Base-by-base conservation (phyloP, 2,329 filamentous ascomycete species). In the Alternaria panax region DNA sequence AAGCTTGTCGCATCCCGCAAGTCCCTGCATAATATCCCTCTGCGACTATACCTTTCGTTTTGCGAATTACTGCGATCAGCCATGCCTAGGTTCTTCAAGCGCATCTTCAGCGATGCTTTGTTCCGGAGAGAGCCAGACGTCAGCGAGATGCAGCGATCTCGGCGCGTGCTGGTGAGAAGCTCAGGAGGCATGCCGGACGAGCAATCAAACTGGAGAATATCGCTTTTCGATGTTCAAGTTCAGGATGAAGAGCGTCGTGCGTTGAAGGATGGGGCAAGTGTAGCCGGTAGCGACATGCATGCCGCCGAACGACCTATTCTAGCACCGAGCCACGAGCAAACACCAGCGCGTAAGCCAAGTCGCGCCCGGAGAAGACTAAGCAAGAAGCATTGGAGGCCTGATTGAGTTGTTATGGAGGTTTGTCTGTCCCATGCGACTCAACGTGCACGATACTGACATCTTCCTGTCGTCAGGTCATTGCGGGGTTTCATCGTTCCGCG, bases 21-120 rank as follows among this genome's bases (percentile, higher is more conserved):
- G 34, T 50, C 42, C 43, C 42, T 43, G 54, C 54, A 50, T 54
- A 43, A 27, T 16, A 48, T 32, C 18, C 51, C 22, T 42, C 38
- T 51, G 45, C 57, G 27, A 20, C 22, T 38, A 51, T 45, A 55
- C 9, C 38, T 18, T 25, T 43, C 28, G 9, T 24, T 4, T 30
- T 24, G 28, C 45, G 30, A 16, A 28, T 22, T 24, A 27, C 14
- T 22, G 24, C 34, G 20, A 38, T 22, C 34, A 25, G 50, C 12
- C 40, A 70, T 71, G 66, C 63, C 69, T 32, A 66, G 47, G 5
- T 70, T 71, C 43, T 52, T 71, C 38, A 58, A 60, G 20, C 67
- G 67, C 56, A 68, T 70, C 45, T 69, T 71, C 30, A 57, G 47
- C 42, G 69, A 70, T 43, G 64, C 59, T 40, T 61, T 62, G 32